These are phyloP conservation scores for Gymnopilus junonius DNA, from an alignment of 768 basidiomycete species.

Conservation along the genomic window DNA sequence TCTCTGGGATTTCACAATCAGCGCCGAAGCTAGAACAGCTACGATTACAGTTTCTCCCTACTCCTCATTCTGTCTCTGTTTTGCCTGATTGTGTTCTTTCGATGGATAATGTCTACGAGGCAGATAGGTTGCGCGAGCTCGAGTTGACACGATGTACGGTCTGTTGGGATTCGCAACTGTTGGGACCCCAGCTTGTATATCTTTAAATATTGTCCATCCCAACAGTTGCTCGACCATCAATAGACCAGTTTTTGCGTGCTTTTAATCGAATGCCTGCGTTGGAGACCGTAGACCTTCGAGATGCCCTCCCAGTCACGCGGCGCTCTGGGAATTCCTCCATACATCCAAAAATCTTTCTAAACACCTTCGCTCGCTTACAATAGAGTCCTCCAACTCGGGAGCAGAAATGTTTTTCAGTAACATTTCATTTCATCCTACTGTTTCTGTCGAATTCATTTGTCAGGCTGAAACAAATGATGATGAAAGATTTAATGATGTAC, in stretches of 20 bases:
- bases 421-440: background rate
- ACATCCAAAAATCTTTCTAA: background rate
- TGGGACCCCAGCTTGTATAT: background rate
- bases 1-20: constrained; percentile 1
- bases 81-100: background rate
- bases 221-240: background rate
- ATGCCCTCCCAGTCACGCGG: background rate
- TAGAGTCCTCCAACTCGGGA: background rate
- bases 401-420: background rate
- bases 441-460: background rate
- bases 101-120: background rate
- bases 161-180: constrained; percentile 6
- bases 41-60: background rate
- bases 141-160: background rate
- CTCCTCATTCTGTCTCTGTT: background rate
- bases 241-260: background rate
- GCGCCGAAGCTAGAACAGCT: background rate
- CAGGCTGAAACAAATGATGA: background rate
- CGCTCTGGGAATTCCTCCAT: background rate
- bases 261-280: background rate
- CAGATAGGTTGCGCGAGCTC: constrained; percentile 1
- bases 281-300: background rate
- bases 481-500: background rate
- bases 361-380: background rate
- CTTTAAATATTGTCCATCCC: background rate